These are phyloP conservation scores for Paecilomyces sp. DNA, from an alignment of 2,329 filamentous ascomycete genomes.

Conservation along the genomic window DNA sequence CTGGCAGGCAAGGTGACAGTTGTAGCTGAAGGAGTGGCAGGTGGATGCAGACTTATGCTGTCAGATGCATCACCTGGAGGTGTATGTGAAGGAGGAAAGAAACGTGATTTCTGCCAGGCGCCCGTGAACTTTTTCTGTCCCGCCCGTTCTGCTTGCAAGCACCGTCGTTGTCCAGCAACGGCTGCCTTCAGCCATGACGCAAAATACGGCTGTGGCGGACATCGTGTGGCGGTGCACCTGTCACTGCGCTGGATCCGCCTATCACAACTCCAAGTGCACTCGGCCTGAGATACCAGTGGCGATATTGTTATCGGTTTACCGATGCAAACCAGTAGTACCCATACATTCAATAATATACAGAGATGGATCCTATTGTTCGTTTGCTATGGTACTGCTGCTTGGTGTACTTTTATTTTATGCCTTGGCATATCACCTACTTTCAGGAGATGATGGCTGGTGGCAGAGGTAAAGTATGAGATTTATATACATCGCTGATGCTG, in stretches of 20 bases:
- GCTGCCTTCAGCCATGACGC: conserved; percentile 4
- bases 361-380: neutral
- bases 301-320: neutral
- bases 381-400: neutral
- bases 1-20: conserved; percentile 2
- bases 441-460: neutral
- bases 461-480: neutral
- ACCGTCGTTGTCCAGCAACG: conserved; percentile 9
- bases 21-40: neutral
- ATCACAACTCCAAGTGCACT: neutral
- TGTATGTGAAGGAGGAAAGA: neutral
- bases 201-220: neutral
- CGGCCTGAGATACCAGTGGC: neutral
- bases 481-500: neutral
- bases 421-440: neutral
- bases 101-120: neutral
- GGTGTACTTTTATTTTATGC: neutral
- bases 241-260: neutral
- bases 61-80: neutral
- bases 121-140: conserved; percentile 1
- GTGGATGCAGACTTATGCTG: neutral
- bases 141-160: neutral
- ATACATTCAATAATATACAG: neutral
- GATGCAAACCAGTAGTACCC: neutral
- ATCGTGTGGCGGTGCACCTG: conserved; percentile 5